These are phyloP conservation scores for Cantharellus cinnabarinus DNA, from an alignment of 768 basidiomycete genomes.

Conservation along the genomic window DNA sequence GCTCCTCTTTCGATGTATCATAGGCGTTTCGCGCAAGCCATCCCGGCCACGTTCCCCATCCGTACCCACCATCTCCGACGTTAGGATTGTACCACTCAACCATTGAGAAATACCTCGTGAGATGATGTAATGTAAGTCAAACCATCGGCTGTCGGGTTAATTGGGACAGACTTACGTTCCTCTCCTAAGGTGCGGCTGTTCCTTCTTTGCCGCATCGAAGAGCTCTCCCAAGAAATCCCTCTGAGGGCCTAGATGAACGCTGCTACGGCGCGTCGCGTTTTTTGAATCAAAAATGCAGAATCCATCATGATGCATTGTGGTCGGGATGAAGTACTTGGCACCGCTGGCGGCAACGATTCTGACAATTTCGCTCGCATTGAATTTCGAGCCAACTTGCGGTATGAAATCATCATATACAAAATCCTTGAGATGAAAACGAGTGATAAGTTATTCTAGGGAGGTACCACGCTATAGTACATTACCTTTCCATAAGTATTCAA, in stretches of 20 bases:
- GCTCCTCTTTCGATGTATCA: conserved; percentile 26
- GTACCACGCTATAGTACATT: conserved; percentile 7
- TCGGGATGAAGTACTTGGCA: conserved; percentile 38
- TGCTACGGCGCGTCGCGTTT: conserved; percentile 31
- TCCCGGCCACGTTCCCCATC: conserved; percentile 32
- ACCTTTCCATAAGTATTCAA: conserved; percentile 26
- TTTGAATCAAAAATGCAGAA: conserved; percentile 36
- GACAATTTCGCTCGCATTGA: conserved; percentile 34
- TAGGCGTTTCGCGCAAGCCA: conserved; percentile 32
- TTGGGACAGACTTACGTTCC: conserved; percentile 19
- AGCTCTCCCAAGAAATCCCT: conserved; percentile 33
- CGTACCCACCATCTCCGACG: conserved; percentile 23
- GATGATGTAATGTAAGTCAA: not conserved
- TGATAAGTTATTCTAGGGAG: not conserved
- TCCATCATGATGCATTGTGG: conserved; percentile 42
- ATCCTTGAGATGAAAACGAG: conserved; percentile 14
- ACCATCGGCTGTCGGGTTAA: not conserved
- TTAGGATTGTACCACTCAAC: conserved; percentile 40
- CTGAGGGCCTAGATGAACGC: conserved; percentile 28
- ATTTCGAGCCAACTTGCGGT: conserved; percentile 28
- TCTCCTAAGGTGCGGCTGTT: conserved; percentile 31
- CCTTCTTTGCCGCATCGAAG: conserved; percentile 15
- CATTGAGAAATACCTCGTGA: conserved; percentile 26
- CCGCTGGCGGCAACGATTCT: conserved; percentile 34
- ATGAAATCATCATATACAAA: conserved; percentile 41